Evolutionary conservation across 164 flowering plant genomes (phyloP).

Genomic region (Chloranthus sessilifolius): DNA sequence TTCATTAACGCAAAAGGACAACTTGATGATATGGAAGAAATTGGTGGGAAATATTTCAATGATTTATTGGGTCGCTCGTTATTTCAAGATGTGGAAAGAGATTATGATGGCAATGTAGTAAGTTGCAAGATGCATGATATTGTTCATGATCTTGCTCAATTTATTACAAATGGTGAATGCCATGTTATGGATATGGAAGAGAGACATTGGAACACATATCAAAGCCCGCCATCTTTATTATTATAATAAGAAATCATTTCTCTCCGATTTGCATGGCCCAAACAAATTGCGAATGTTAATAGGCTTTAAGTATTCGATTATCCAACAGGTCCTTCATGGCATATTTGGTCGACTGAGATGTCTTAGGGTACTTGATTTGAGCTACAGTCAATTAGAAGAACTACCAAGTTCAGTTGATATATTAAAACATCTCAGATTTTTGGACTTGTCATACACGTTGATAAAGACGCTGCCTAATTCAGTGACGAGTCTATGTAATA

Average conservation of each 20-base stretch:
- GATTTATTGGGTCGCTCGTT: no score
- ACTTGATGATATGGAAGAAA: no score
- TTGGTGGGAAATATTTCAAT: no score
- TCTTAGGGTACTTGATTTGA: slow-evolving; percentile 2
- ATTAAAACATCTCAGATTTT: slow-evolving; percentile 5
- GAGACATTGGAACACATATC: no score
- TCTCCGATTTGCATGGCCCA: no score
- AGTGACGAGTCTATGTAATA: background rate
- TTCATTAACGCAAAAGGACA: no score
- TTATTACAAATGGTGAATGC: background rate
- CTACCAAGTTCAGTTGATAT: background rate
- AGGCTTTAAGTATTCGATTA: no score
- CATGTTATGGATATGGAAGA: no score
- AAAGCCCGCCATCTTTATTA: no score
- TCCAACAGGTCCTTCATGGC: no score
- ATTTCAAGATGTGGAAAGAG: background rate
- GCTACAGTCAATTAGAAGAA: background rate
- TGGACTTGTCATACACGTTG: background rate
- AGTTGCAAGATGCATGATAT: slow-evolving; percentile 11
- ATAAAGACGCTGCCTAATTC: background rate
- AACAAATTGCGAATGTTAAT: no score
- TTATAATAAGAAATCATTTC: no score
- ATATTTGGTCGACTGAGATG: background rate
- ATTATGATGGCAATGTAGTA: background rate
- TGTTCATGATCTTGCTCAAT: slow-evolving; percentile 8